Percentiles rank a stretch among this genome's conserved stretches.
Evolutionary conservation across 1,284 basidiomycete species (phyloP).

Genomic region (Inonotus hispidus): DNA sequence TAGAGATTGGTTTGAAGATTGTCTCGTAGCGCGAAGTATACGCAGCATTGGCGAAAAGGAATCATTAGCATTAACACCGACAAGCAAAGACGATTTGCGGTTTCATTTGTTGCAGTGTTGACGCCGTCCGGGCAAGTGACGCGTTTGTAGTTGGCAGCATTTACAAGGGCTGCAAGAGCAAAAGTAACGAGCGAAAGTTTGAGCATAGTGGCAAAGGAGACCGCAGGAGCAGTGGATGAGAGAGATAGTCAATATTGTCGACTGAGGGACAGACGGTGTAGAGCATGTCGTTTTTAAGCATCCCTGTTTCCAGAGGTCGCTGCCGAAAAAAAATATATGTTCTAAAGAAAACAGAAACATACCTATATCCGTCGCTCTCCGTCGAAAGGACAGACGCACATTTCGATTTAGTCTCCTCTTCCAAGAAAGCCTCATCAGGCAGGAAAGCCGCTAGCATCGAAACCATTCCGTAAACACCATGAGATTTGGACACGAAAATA

Average conservation of each 20-base stretch:
- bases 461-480: background rate
- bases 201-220: background rate
- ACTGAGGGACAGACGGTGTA: background rate
- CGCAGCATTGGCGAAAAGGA: constrained; percentile 18
- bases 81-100: constrained; percentile 1
- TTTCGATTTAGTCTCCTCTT: background rate
- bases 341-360: too few relatives aligned
- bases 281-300: background rate
- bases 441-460: background rate
- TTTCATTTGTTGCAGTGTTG: constrained; percentile 18
- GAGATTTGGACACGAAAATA: background rate
- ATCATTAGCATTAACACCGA: background rate
- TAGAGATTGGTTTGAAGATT: constrained; percentile 21
- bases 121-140: constrained; percentile 21
- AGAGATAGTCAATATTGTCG: background rate
- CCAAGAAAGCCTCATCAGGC: background rate
- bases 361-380: background rate
- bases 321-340: background rate
- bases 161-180: constrained; percentile 4
- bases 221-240: background rate
- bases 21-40: constrained; percentile 22
- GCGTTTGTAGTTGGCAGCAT: constrained; percentile 18
- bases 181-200: constrained; percentile 4
- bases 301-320: background rate
- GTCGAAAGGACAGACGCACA: background rate